Evolutionary conservation across 805 yeast species (phyloP).

Genomic region (Candida sithepensis): DNA sequence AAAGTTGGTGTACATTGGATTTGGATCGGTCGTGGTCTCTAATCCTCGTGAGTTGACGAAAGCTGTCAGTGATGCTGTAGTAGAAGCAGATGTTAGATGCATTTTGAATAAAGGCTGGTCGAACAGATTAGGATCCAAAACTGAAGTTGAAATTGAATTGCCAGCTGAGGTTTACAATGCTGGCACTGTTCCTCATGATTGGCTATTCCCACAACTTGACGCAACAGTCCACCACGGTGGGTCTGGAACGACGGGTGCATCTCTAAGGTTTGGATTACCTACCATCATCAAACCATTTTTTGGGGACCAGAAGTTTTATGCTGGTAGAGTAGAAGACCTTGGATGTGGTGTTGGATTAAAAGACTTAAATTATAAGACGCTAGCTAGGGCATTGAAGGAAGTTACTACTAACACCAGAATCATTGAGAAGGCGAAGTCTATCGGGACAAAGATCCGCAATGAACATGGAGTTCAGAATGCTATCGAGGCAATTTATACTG

Average conservation of each 20-base stretch:
- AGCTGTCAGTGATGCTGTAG: slow-evolving; percentile 76
- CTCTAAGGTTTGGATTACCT: slow-evolving; percentile 81
- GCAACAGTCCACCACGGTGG: slow-evolving; percentile 99
- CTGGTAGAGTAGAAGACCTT: slow-evolving; percentile 78
- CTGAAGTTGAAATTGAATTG: slow-evolving; percentile 41
- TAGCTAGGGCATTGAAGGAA: slow-evolving; percentile 65
- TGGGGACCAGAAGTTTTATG: slow-evolving; percentile 95
- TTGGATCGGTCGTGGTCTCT: slow-evolving; percentile 90
- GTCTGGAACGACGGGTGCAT: slow-evolving; percentile 93
- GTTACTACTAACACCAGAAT: slow-evolving; percentile 66
- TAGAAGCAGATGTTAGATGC: slow-evolving; percentile 78
- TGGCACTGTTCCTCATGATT: slow-evolving; percentile 84
- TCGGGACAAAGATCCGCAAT: slow-evolving; percentile 60
- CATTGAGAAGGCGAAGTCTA: slow-evolving; percentile 57
- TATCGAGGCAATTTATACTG: slow-evolving; percentile 71
- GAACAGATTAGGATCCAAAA: slow-evolving; percentile 50
- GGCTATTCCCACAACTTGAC: slow-evolving; percentile 86
- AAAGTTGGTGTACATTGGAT: slow-evolving; percentile 86
- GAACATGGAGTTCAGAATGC: slow-evolving; percentile 84
- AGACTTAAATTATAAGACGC: slow-evolving; percentile 59
- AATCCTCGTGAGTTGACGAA: slow-evolving; percentile 75
- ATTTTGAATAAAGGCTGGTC: slow-evolving; percentile 95
- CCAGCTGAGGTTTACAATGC: slow-evolving; percentile 68
- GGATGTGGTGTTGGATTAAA: slow-evolving; percentile 77
- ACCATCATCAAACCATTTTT: slow-evolving; percentile 91